Conservation (phyloP, 2,329 filamentous ascomycete species). For the Beauveria brongniartii region DNA sequence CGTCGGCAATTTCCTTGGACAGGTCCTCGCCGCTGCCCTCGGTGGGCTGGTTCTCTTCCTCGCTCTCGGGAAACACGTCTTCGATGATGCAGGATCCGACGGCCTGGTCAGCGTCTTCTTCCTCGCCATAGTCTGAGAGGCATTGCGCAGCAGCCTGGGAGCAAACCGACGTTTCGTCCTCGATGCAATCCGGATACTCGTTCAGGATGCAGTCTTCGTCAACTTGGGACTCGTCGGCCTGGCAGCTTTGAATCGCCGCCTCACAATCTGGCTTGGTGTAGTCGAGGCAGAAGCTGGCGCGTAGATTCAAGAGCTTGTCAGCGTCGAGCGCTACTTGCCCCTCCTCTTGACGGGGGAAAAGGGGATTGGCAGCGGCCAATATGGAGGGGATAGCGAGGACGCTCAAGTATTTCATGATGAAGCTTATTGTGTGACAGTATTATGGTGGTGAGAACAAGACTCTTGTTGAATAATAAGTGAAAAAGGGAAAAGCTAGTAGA, state of each 20-base stretch:
- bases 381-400: not conserved
- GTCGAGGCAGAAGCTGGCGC: not conserved
- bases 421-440: not conserved
- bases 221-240: not conserved
- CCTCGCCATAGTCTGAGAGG: not conserved
- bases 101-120: not conserved
- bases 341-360: not conserved
- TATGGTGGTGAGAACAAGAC: not conserved
- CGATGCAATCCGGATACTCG: not conserved
- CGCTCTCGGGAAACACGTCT: not conserved
- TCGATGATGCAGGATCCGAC: not conserved
- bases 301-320: not conserved
- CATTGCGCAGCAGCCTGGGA: not conserved
- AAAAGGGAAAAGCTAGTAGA: not conserved
- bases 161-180: not conserved
- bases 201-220: not conserved
- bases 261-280: not conserved
- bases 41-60: not conserved
- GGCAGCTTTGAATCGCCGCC: not conserved
- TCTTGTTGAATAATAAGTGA: not conserved
- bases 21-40: not conserved
- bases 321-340: no score
- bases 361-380: not conserved
- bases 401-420: not conserved
- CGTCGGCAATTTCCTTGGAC: not conserved